Evolutionary conservation across 2,329 filamentous ascomycete genomes (phyloP).

Genomic region (Claviceps purpurea): DNA sequence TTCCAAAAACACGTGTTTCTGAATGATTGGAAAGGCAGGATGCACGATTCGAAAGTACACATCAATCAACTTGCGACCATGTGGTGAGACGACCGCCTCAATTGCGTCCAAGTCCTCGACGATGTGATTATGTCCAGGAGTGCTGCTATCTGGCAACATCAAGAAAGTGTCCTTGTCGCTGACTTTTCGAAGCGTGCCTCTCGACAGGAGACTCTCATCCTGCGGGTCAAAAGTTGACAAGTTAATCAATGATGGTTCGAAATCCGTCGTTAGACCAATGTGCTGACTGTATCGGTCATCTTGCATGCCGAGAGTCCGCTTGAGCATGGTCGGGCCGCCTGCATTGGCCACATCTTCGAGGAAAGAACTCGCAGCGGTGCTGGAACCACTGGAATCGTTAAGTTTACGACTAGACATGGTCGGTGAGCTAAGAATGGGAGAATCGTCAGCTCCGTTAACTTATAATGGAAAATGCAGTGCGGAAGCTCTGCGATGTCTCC

Average conservation of each 20-base stretch:
- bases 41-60: conserved; percentile 74
- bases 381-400: conserved; percentile 45
- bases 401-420: conserved; percentile 37
- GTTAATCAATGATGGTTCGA: conserved; percentile 72
- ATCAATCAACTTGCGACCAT: conserved; percentile 65
- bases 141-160: conserved; percentile 61
- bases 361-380: conserved; percentile 47
- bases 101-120: conserved; percentile 56
- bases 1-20: conserved; percentile 68
- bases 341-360: conserved; percentile 60
- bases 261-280: conserved; percentile 70
- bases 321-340: conserved; percentile 50
- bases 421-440: conserved; percentile 34
- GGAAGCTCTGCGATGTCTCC: not conserved
- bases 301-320: conserved; percentile 62
- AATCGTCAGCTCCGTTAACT: not conserved
- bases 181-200: conserved; percentile 59
- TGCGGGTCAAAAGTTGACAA: conserved; percentile 68
- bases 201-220: conserved; percentile 63
- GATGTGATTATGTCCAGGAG: conserved; percentile 58
- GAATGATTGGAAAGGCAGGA: conserved; percentile 68
- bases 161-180: conserved; percentile 68
- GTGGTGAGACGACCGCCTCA: conserved; percentile 60
- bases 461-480: not conserved
- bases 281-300: conserved; percentile 69